These are phyloP conservation scores for Serpula lacrymans DNA, from an alignment of 768 basidiomycete species.

Conservation along the genomic window DNA sequence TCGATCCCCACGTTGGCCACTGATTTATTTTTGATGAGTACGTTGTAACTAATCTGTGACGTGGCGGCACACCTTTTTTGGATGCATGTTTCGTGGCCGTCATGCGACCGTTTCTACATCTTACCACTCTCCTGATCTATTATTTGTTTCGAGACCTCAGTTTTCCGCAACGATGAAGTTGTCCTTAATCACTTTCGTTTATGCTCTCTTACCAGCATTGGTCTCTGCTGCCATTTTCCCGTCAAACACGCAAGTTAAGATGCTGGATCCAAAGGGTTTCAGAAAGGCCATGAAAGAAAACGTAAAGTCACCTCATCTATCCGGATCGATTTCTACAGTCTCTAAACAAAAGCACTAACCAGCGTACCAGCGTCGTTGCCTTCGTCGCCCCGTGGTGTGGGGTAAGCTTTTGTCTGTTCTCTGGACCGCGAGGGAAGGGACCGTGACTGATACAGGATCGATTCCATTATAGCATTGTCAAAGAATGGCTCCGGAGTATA, in stretches of 20 bases:
- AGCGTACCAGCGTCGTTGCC: constrained; percentile 79
- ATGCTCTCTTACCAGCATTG: constrained; percentile 29
- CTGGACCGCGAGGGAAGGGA: background rate
- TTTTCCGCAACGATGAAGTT: constrained; percentile 28
- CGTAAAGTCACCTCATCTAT: constrained; percentile 41
- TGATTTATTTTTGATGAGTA: constrained; percentile 9
- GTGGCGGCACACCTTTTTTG: too few species aligned
- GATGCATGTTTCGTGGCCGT: too few species aligned
- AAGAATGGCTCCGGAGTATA: constrained; percentile 79
- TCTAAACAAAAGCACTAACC: constrained; percentile 2
- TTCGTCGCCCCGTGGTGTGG: constrained; percentile 97
- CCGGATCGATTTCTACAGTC: constrained; percentile 1
- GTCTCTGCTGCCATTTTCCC: constrained; percentile 47
- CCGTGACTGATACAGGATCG: background rate
- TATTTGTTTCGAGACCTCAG: too few species aligned
- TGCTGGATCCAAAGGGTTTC: constrained; percentile 68
- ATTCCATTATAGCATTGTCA: constrained; percentile 67
- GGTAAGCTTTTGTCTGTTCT: constrained; percentile 39
- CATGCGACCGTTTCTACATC: too few species aligned
- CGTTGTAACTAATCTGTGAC: too few species aligned
- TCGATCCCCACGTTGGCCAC: constrained; percentile 68
- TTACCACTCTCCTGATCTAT: too few species aligned
- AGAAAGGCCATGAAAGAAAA: constrained; percentile 70
- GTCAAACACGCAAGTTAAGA: constrained; percentile 61
- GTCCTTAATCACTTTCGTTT: constrained; percentile 10